Evolutionary conservation across 1,284 basidiomycete genomes (phyloP).

Genomic region (Cryptococcus neoformans): DNA sequence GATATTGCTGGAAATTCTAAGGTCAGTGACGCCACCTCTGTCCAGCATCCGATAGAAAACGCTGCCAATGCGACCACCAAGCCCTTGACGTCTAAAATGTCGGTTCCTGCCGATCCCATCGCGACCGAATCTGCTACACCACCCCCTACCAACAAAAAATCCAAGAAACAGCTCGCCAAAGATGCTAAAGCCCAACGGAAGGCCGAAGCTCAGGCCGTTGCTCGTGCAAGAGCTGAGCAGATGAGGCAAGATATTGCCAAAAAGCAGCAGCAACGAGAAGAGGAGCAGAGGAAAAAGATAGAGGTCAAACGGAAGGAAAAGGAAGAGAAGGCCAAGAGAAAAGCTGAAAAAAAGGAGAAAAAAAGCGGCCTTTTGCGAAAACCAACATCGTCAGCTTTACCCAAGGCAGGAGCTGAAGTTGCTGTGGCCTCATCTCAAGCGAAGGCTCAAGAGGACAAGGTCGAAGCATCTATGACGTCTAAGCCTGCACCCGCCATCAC

Average conservation of each 20-base stretch:
- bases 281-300: slow-evolving; percentile 21
- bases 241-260: slow-evolving; percentile 19
- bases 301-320: slow-evolving; percentile 24
- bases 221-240: slow-evolving; percentile 19
- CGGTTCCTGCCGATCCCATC: slow-evolving; percentile 7
- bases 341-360: slow-evolving; percentile 22
- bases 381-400: not conserved
- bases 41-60: not conserved
- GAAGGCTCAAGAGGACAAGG: too few species aligned
- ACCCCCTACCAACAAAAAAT: slow-evolving; percentile 46
- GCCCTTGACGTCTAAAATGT: not conserved
- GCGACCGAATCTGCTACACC: slow-evolving; percentile 7
- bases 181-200: slow-evolving; percentile 53
- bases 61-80: not conserved
- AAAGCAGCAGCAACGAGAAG: slow-evolving; percentile 14
- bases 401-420: not conserved
- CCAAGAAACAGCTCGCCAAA: slow-evolving; percentile 70
- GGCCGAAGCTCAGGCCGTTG: slow-evolving; percentile 21
- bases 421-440: too few species aligned
- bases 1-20: not conserved
- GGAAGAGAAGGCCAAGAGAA: slow-evolving; percentile 22
- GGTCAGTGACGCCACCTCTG: not conserved
- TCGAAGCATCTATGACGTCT: too few species aligned
- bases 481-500: too few species aligned
- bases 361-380: slow-evolving; percentile 1